phyloP scores from a whole-genome alignment of 768 basidiomycete species.

The Lepiota brunneoincarnata region DNA sequence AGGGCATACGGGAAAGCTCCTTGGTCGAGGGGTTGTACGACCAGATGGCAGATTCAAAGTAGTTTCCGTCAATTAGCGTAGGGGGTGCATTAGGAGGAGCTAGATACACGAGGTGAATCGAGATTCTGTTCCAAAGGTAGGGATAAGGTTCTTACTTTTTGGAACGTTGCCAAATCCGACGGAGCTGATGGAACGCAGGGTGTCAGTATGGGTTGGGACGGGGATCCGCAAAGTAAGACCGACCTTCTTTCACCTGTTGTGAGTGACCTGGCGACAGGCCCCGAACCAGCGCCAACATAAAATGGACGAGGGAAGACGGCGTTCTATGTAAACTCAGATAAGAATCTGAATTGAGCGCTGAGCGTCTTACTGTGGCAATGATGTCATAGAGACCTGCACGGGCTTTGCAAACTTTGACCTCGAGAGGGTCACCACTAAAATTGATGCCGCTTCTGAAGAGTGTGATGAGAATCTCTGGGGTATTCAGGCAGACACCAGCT shows the following conservation, averaged over 20 bases:
- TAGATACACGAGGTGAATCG: slow-evolving; percentile 12
- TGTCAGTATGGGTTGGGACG: background rate
- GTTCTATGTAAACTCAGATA: slow-evolving; percentile 27
- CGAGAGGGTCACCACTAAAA: slow-evolving; percentile 27
- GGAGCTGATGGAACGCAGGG: slow-evolving; percentile 20
- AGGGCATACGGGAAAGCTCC: slow-evolving; percentile 37
- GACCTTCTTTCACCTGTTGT: slow-evolving; percentile 19
- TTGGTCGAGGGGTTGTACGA: slow-evolving; percentile 32
- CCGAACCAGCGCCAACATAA: slow-evolving; percentile 35
- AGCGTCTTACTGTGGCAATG: slow-evolving; percentile 30
- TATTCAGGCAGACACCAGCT: slow-evolving; percentile 1
- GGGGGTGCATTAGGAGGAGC: slow-evolving; percentile 25
- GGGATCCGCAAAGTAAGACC: background rate
- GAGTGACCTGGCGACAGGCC: slow-evolving; percentile 9
- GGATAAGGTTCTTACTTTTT: slow-evolving; percentile 26
- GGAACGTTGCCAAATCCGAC: slow-evolving; percentile 34
- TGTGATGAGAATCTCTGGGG: background rate
- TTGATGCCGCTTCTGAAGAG: slow-evolving; percentile 33
- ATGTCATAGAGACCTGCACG: slow-evolving; percentile 29
- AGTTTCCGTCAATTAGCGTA: slow-evolving; percentile 3
- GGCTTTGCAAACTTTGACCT: slow-evolving; percentile 27
- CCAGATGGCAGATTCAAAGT: slow-evolving; percentile 49
- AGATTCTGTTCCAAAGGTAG: background rate
- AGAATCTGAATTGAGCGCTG: background rate
- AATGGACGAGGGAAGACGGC: slow-evolving; percentile 33